Evolutionary conservation across 768 basidiomycete genomes (phyloP), one percentile per base, ranked within the genome.

Genomic region (Leccinum boreale): DNA sequence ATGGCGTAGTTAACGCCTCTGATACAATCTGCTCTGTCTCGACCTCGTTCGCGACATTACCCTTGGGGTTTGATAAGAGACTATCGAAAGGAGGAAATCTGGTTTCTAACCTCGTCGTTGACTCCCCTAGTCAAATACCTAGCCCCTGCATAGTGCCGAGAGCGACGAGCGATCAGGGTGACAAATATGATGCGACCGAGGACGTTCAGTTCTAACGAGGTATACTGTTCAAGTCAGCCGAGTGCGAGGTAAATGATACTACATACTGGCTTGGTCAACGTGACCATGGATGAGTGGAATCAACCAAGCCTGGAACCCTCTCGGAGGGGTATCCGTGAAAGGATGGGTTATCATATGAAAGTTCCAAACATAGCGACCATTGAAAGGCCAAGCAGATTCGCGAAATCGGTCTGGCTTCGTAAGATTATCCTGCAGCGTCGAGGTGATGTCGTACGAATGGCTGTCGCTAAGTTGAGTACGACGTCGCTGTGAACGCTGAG

Each of bases 1-100:
- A 95, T 0, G 94, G 85, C 0, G 94, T 95, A 0, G 91, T 95
- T 5, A 92, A 69, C 0, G 91, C 89, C 67, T 96, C 94, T 8
- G 88, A 90, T 0, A 96, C 92, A 52, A 99, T 96, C 67, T 99
- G 97, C 70, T 99, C 97, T 0, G 94, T 97, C 74, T 99, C 97
- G 2, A 99, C 97, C 72, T 98, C 97, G 68, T 99, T 99, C 3
- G 96, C 96, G 10, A 98, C 96, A 68, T 95, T 93, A 3, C 97
- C 97, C 94, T 97, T 60, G 45, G 39, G 28, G 12, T 9, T 23
- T 15, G 33, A 44, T 61, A 33, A 62, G 29, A 15, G 28, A n/a
- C 19, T 1, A 17, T 12, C 2, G 24, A 15, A 47, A 12, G 17
- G 1, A 23, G 4, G 7, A 7, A 36, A 19, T 5, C 6, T 39